These are phyloP conservation scores for Cardamine chenopodiifolia DNA, from an alignment of 345 rosid genomes.

Conservation along the genomic window DNA sequence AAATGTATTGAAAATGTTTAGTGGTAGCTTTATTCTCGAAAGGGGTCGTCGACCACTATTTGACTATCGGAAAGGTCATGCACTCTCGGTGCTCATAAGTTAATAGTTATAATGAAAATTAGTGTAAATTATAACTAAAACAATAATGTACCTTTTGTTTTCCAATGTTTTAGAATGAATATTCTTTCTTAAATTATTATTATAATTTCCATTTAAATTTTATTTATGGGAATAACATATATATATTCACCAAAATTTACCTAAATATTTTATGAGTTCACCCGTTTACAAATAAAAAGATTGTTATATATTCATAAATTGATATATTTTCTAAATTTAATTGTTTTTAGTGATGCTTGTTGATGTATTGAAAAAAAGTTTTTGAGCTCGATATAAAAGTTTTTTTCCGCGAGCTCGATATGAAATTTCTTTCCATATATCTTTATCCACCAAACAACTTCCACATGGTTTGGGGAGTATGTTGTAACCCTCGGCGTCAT, in stretches of 20 bases:
- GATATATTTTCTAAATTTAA: too few species aligned
- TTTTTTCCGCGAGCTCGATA: background rate
- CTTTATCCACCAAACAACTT: too few species aligned
- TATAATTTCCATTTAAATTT: too few species aligned
- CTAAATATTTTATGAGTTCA: background rate
- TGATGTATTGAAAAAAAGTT: too few species aligned
- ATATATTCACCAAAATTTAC: background rate
- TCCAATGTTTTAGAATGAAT: background rate
- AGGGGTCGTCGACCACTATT: slow-evolving; percentile 9
- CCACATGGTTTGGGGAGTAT: too few species aligned
- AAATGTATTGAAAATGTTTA: background rate
- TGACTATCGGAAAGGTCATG: slow-evolving; percentile 21
- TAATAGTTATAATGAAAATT: background rate
- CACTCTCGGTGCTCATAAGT: slow-evolving; percentile 2
- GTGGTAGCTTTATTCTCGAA: slow-evolving; percentile 26
- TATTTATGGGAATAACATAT: background rate
- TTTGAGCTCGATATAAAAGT: too few species aligned
- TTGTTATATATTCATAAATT: background rate
- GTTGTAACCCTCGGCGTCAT: background rate
- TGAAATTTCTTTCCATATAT: too few species aligned
- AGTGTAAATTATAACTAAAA: background rate
- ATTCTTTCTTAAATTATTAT: too few species aligned
- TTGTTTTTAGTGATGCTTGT: too few species aligned
- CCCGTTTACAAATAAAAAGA: background rate
- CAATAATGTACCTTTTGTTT: background rate